Evolutionary conservation across 148 eudicot species (phyloP).

Genomic region (Tetragonia tetragonoides): DNA sequence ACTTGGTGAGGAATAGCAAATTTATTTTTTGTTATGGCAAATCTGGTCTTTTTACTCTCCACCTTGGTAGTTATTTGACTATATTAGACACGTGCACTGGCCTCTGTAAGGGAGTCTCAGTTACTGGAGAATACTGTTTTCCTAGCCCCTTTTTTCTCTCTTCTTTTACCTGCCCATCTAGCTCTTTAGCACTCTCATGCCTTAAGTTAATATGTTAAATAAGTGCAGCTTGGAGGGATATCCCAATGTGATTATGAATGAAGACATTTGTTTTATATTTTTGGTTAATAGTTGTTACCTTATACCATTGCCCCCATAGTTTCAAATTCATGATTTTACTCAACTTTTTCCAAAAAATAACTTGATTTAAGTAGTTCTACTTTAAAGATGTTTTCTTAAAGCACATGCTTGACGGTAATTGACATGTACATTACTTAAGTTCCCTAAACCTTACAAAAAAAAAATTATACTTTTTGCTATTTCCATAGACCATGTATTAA

Average conservation of each 20-base stretch:
- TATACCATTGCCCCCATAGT: no score
- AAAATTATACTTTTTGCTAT: background rate
- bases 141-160: background rate
- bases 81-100: no score
- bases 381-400: background rate
- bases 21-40: background rate
- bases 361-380: background rate
- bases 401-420: slow-evolving; percentile 3
- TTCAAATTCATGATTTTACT: background rate
- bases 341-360: background rate
- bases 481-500: background rate
- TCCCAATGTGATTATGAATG: background rate
- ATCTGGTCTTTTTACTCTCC: background rate
- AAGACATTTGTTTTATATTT: background rate
- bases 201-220: background rate
- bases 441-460: background rate
- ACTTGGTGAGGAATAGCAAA: no score
- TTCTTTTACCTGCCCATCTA: background rate
- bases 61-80: background rate
- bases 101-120: background rate
- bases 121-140: background rate
- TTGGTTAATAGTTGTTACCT: background rate
- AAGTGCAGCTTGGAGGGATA: background rate
- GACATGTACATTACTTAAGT: background rate
- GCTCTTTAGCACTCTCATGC: background rate